Percentiles rank a stretch among this genome's conserved stretches.
These are phyloP conservation scores for Barnettozyma salicaria DNA, from an alignment of 805 yeast species.

Conservation along the genomic window DNA sequence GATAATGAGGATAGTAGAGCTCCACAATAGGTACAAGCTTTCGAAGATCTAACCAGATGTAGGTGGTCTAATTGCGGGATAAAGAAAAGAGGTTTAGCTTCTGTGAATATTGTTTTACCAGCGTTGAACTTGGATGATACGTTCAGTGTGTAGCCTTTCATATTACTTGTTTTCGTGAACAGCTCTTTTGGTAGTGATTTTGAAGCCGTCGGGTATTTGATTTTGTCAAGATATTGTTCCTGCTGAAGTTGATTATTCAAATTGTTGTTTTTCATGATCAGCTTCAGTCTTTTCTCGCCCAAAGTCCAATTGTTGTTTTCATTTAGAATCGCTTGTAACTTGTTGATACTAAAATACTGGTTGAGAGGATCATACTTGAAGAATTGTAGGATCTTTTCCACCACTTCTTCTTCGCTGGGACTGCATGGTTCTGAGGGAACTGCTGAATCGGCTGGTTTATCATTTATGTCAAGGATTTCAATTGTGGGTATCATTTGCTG, in stretches of 20 bases:
- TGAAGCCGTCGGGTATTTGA: slow-evolving; percentile 32
- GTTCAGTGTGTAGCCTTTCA: slow-evolving; percentile 56
- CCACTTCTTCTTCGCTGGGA: slow-evolving; percentile 25
- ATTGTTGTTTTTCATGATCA: slow-evolving; percentile 50
- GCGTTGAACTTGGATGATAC: slow-evolving; percentile 41
- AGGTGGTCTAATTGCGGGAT: slow-evolving; percentile 66
- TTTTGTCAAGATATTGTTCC: slow-evolving; percentile 48
- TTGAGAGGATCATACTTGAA: slow-evolving; percentile 66
- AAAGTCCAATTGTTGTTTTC: slow-evolving; percentile 54
- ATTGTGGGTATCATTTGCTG: slow-evolving; percentile 19
- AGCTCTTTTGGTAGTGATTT: slow-evolving; percentile 37
- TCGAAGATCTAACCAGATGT: slow-evolving; percentile 50
- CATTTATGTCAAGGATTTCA: slow-evolving; percentile 28
- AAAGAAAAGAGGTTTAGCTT: slow-evolving; percentile 48
- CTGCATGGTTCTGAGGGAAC: slow-evolving; percentile 19
- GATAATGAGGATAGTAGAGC: slow-evolving; percentile 25
- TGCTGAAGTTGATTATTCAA: slow-evolving; percentile 39
- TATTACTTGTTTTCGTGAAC: slow-evolving; percentile 42
- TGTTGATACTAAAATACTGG: slow-evolving; percentile 50
- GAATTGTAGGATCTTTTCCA: slow-evolving; percentile 49
- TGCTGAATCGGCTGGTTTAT: slow-evolving; percentile 11
- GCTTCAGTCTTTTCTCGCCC: slow-evolving; percentile 50
- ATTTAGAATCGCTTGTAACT: slow-evolving; percentile 47
- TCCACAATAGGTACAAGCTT: slow-evolving; percentile 73
- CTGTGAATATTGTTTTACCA: slow-evolving; percentile 57